phyloP scores from a whole-genome alignment of 257 asterid genomes.

The Solanum pimpinellifolium region DNA sequence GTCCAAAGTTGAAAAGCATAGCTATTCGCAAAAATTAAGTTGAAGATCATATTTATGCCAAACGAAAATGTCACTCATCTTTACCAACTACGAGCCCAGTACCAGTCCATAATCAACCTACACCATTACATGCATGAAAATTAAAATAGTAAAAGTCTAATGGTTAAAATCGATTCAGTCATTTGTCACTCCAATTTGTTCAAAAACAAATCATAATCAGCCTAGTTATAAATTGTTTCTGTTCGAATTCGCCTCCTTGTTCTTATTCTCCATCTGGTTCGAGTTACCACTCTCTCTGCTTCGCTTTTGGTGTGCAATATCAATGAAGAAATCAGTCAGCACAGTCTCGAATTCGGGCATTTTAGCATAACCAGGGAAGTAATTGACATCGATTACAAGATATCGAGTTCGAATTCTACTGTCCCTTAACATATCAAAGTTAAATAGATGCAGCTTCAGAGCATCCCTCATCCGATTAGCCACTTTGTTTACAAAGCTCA shows the following conservation, averaged over 20 bases:
- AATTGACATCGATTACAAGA: constrained; percentile 68
- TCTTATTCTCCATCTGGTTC: not conserved
- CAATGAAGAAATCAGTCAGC: constrained; percentile 56
- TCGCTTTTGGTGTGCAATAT: constrained; percentile 18
- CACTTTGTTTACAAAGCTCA: constrained; percentile 38
- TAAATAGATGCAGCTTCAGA: constrained; percentile 54
- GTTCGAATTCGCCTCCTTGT: not conserved
- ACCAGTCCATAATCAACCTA: no score
- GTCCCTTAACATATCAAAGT: constrained; percentile 72
- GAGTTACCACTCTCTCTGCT: not conserved
- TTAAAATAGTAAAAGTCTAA: not conserved
- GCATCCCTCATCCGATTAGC: constrained; percentile 49
- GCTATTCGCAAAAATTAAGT: no score
- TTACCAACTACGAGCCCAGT: no score
- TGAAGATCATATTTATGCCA: no score
- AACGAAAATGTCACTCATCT: no score
- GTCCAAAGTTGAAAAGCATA: no score
- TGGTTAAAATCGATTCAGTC: not conserved
- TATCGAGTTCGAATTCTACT: constrained; percentile 29
- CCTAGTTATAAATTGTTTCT: not conserved
- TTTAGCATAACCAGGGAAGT: constrained; percentile 81
- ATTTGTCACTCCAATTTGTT: not conserved
- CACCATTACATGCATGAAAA: accelerated
- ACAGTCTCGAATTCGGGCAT: constrained; percentile 50
- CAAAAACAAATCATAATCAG: not conserved